Percentiles rank a stretch among this genome's conserved stretches.
These are phyloP conservation scores for Saccharomyces hybrid DNA, from an alignment of 1,139 yeast species.

Conservation along the genomic window DNA sequence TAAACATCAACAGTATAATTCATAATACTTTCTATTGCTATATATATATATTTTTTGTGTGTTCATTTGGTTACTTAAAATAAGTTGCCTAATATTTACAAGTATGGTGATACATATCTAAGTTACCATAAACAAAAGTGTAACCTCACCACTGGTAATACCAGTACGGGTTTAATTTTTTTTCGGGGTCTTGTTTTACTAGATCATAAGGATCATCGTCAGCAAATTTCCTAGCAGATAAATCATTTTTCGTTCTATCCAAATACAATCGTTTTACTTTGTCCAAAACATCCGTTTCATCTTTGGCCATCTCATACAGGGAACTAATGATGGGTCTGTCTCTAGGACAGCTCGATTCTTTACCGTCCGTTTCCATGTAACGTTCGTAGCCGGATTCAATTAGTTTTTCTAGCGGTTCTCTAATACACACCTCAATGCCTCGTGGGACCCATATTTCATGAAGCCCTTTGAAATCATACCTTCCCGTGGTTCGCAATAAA, in stretches of 20 bases:
- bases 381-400: slow-evolving; percentile 12
- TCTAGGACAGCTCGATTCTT: slow-evolving; percentile 15
- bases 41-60: not conserved
- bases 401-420: slow-evolving; percentile 33
- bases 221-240: slow-evolving; percentile 14
- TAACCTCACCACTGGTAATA: slow-evolving; percentile 22
- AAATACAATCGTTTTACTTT: slow-evolving; percentile 25
- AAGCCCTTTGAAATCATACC: slow-evolving; percentile 35
- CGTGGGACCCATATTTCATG: slow-evolving; percentile 43
- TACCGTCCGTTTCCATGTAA: slow-evolving; percentile 12
- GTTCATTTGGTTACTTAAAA: not conserved
- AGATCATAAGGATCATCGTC: slow-evolving; percentile 16
- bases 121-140: not conserved
- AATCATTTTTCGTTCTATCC: slow-evolving; percentile 19
- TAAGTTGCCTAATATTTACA: not conserved
- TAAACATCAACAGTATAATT: slow-evolving; percentile 6
- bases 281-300: slow-evolving; percentile 16
- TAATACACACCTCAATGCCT: slow-evolving; percentile 39
- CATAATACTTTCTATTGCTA: not conserved
- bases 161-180: slow-evolving; percentile 27
- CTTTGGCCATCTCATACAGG: slow-evolving; percentile 22
- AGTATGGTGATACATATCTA: not conserved
- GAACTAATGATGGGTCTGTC: slow-evolving; percentile 24
- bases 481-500: slow-evolving; percentile 58
- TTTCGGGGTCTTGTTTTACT: slow-evolving; percentile 10